These are phyloP conservation scores for Pseudozyma pruni DNA, from an alignment of 1,284 basidiomycete species.

Conservation along the genomic window DNA sequence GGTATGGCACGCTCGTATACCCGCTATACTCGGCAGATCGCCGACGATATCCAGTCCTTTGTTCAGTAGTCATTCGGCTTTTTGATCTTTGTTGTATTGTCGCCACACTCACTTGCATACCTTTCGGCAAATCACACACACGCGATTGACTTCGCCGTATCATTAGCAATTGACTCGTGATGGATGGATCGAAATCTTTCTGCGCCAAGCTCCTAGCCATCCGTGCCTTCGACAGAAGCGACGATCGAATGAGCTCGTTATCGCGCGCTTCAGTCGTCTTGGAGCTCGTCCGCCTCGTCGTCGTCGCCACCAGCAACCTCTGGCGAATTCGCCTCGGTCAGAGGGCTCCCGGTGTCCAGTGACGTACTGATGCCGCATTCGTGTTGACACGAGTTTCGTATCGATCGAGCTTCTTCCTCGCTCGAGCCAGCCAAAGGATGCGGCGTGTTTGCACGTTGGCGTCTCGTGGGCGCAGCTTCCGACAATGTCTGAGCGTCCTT, in stretches of 20 bases:
- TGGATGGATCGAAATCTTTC: too few species aligned
- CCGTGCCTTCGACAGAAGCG: too few species aligned
- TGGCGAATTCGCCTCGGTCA: constrained; percentile 2
- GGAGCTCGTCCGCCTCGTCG: constrained; percentile 11
- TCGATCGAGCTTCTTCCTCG: background rate
- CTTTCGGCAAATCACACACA: too few species aligned
- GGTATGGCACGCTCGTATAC: constrained; percentile 60
- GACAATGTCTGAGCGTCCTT: too few species aligned
- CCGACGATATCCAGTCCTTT: constrained; percentile 53
- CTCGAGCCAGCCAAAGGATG: background rate
- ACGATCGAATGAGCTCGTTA: too few species aligned
- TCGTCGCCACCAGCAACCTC: constrained; percentile 1
- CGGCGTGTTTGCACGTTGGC: too few species aligned
- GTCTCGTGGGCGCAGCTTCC: too few species aligned
- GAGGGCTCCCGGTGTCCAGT: constrained; percentile 22
- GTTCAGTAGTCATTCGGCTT: constrained; percentile 24
- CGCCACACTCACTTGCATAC: background rate
- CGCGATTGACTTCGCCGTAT: background rate
- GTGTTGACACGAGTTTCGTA: background rate
- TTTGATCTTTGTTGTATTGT: background rate
- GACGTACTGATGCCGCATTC: background rate
- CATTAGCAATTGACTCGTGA: too few species aligned
- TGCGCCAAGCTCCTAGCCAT: too few species aligned
- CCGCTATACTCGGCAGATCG: constrained; percentile 67
- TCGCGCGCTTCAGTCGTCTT: constrained; percentile 13